Base-by-base conservation (phyloP, 768 basidiomycete species). In the Galerina sulciceps region DNA sequence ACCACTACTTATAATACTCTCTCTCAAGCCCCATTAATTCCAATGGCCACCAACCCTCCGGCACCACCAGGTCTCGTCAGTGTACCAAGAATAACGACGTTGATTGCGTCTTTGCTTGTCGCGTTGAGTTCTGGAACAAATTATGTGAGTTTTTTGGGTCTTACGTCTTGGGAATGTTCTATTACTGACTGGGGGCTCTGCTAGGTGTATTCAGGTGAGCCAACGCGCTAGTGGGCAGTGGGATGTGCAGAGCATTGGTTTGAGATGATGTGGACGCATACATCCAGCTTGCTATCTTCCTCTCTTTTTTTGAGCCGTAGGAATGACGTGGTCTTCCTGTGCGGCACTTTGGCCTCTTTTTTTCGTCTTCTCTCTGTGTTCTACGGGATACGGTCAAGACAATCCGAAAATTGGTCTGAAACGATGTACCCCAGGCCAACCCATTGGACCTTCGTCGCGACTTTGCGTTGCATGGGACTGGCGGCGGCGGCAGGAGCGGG, bases 41-140 rank as follows among this genome's bases (percentile, higher is more conserved):
- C 43, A 48, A 72, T 70, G 71, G 50, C 64, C 40, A 64, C 60
- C 35, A 53, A 59, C 10, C 51, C 63, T 13, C 47, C 63, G 37
- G 57, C 49, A 58, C 63, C 62, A 2, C 74, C 75, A 6, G 65
- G 69, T 20, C 64, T 80, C 9, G 35, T 79, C 62, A 79, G 77
- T 48, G 43, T 66, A 31, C 74, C 78, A 15, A 75, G 85, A 23
- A 67, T 82, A 17, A 76, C 78, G 17, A 83, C 81, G 0, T 75
- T 91, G 17, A 43, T 85, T 37, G 79, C 79, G 20, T 85, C 86
- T n/a, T 64, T 89, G 40, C 61, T 87, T 31, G 86, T 88, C 6
- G 77, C 87, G 0, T 70, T 90, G 35, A 72, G 84, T 59, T 85
- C 87, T 42, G 90, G 90, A 22, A 90, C 90, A 8, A 89, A 89